Base-by-base conservation (phyloP, 2,329 filamentous ascomycete genomes). In the Alternaria arborescens region DNA sequence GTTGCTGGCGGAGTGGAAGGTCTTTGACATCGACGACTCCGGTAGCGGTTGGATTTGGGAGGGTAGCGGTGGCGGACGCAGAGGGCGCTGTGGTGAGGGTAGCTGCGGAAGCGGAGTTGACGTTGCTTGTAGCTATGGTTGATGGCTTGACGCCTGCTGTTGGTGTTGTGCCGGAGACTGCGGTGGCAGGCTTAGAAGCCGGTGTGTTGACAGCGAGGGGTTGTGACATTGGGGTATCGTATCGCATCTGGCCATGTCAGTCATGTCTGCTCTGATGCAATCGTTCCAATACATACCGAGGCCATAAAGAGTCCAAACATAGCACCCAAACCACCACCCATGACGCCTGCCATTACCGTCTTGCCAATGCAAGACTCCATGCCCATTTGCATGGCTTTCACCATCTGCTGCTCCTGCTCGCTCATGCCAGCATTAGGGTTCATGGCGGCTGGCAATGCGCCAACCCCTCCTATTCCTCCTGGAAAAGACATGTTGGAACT, bases 291-390 rank as follows among this genome's bases (percentile, higher is more conserved):
- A 84, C 90, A 66, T 88, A 97, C 93, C 74, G 92, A 95, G 61
- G 94, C 93, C 94, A 98, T 99, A 84, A 99, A 99, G 73, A 98
- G 86, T 70, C 95, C 95, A 71, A 99, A 99, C 43, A 96, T 84
- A 73, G 93, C 95, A 65, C 95, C 95, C 68, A 99, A 89, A 38
- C 90, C 95, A 73, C 97, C 97, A 16, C 95, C 95, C 88, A 96
- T 96, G 24, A 91, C 92, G 58, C 94, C 95, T 0, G 94, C 91
- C 81, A 99, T 91, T 70, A 88, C 89, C 18, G 93, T 91, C 80
- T 99, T 99, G 59, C 89, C 89, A 24, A 90, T 88, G 77, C 95
- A 99, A 34, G 92, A 96, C 80, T 98, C 94, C 92, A 97, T 97
- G 43, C 88, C 88, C 24, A 84, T 81, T 85, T 93, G 88, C 83